Evolutionary conservation across 352 stramenopile genomes (phyloP), one percentile per base, ranked within the genome.

Genomic region (Peronosclerospora sorghi): DNA sequence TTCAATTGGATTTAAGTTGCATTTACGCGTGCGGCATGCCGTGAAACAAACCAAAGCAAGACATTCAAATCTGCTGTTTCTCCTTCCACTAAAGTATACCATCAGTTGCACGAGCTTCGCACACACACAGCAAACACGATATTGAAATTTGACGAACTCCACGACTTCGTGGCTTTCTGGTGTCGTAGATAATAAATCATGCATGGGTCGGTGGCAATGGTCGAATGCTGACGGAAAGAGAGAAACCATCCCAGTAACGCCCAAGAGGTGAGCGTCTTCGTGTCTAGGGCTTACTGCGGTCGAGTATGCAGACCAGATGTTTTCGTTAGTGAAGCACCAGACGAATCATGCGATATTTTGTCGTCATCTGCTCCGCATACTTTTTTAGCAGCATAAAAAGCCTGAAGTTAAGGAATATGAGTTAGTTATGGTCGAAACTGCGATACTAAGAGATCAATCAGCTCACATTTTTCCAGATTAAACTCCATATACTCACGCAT

Each of bases 141-240:
- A 90, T 55, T n/a, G 77, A 71, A 15, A 69, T 48, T 32, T 64
- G 51, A 1, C 81, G 74, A 34, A 94, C 72, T 24, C 62, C 49
- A 34, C 60, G 57, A 18, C 74, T 77, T 28, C 74, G 72, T 91
- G 80, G 13, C 59, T 80, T 54, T 86, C 73, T 0, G 83, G 64
- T 7, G 65, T 65, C 20, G 52, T 73, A 9, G 73, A 68, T 41
- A 94, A 61, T 24, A 90, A 56, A 23, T 89, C 78, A 48, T 90
- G 90, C 74, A 91, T 84, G 71, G 10, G 48, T 58, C 13, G 71
- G 72, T 20, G 82, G 82, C 24, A 91, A 49, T 91, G 76, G 40
- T 86, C 62, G 28, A 94, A 94, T 24, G 68, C 73, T 30, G 69
- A 81, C 5, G 65, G 79, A 28, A 94, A 91, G 14, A 94, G 53